These are phyloP conservation scores for Coelastrella sp. DNA, from an alignment of 139 green algal genomes.

Conservation along the genomic window DNA sequence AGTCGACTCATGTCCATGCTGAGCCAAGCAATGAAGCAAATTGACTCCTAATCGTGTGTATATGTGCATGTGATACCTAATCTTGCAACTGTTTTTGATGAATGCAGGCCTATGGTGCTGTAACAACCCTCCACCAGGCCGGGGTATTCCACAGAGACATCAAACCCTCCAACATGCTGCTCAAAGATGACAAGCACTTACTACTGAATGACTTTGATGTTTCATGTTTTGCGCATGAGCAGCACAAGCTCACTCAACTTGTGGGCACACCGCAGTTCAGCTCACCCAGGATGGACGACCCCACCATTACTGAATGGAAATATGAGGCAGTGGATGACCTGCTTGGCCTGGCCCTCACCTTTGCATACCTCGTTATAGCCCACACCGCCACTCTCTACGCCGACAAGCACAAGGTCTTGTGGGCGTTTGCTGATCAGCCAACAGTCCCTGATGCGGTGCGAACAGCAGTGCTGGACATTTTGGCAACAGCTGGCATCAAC, in stretches of 20 bases:
- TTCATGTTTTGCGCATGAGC: background rate
- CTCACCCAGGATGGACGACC: background rate
- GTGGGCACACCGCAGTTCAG: background rate
- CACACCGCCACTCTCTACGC: background rate
- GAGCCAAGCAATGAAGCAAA: too few relatives aligned
- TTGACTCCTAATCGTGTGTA: too few relatives aligned
- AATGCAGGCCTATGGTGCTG: background rate
- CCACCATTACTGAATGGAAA: background rate
- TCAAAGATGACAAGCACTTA: background rate
- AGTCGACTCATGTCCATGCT: too few relatives aligned
- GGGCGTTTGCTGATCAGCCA: background rate
- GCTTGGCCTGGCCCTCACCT: background rate
- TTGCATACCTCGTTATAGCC: background rate
- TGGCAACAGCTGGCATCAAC: background rate
- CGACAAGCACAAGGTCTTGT: background rate
- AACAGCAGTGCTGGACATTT: background rate
- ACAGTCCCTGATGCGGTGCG: background rate
- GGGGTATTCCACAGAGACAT: background rate
- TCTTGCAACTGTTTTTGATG: too few relatives aligned
- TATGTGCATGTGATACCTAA: too few relatives aligned
- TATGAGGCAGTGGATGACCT: background rate
- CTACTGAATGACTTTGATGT: background rate
- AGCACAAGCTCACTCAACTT: background rate
- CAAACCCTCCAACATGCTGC: background rate
- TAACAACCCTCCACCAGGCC: background rate